A percentile compares a stretch with the other conserved stretches of the same genome.
Conservation (phyloP, 768 basidiomycete genomes). For the Ramaria sp. region DNA sequence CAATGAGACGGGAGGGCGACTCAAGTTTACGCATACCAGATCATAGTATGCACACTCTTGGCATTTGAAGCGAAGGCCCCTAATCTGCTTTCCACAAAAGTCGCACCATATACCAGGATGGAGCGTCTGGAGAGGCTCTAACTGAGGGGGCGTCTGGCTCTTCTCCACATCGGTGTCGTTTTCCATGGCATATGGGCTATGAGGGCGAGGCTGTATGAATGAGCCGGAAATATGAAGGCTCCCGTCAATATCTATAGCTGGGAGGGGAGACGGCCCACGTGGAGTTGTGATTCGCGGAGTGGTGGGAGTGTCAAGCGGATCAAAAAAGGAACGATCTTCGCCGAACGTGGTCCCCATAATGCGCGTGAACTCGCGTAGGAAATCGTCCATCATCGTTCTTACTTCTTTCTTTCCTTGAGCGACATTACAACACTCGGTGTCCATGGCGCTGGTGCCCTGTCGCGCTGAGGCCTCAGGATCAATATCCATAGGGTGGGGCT, state of each 20-base stretch:
- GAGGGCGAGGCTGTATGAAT: constrained; percentile 6
- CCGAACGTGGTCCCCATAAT: constrained; percentile 31
- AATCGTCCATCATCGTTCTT: constrained; percentile 33
- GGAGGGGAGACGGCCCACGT: constrained; percentile 4
- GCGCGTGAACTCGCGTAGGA: constrained; percentile 43
- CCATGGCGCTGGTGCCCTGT: constrained; percentile 9
- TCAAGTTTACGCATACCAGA: constrained; percentile 9
- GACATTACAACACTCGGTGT: constrained; percentile 32
- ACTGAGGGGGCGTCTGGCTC: constrained; percentile 1
- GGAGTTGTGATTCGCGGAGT: background rate
- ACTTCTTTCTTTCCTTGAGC: constrained; percentile 40
- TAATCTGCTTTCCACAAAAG: constrained; percentile 15
- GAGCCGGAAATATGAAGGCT: constrained; percentile 11
- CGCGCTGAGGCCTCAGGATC: background rate
- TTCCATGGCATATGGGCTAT: constrained; percentile 1
- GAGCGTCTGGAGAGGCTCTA: constrained; percentile 4
- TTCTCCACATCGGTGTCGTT: background rate
- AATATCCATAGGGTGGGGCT: constrained; percentile 14
- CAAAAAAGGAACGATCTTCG: constrained; percentile 11
- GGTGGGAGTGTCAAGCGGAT: background rate
- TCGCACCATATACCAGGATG: constrained; percentile 19
- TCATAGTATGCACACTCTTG: constrained; percentile 16
- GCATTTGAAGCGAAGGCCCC: constrained; percentile 21
- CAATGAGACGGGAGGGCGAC: background rate
- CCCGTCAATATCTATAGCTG: background rate